Evolutionary conservation across 1,284 basidiomycete species (phyloP).

Genomic region (Schizopora paradoxa): DNA sequence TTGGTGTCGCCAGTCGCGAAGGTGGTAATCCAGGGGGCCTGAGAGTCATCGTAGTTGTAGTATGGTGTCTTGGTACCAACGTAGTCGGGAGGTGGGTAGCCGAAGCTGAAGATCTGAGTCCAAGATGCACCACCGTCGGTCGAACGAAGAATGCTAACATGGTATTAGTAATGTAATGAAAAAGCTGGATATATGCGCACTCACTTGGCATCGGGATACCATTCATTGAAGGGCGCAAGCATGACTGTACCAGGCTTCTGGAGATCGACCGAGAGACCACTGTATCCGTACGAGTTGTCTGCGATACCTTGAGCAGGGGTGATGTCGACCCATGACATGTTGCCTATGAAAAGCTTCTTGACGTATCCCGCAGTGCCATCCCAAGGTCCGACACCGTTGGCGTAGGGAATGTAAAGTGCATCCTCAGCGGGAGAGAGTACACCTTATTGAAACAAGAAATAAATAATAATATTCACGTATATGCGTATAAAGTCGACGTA

Average conservation of each 20-base stretch:
- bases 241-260: conserved; percentile 24
- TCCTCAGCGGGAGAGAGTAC: conserved; percentile 19
- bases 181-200: neutral
- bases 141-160: conserved; percentile 19
- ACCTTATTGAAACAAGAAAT: conserved; percentile 4
- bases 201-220: conserved; percentile 20
- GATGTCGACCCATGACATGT: conserved; percentile 18
- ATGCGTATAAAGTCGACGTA: neutral
- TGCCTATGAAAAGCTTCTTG: conserved; percentile 17
- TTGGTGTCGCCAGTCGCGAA: conserved; percentile 18
- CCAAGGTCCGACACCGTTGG: conserved; percentile 22
- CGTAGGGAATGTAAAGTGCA: conserved; percentile 22
- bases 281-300: conserved; percentile 23
- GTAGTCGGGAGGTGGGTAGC: conserved; percentile 18
- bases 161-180: neutral
- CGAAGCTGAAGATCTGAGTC: conserved; percentile 17
- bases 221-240: conserved; percentile 23
- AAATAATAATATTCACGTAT: neutral
- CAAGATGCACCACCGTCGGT: conserved; percentile 20
- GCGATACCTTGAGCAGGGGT: conserved; percentile 19
- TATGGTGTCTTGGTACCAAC: conserved; percentile 16
- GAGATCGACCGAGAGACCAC: conserved; percentile 23
- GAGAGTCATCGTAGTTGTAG: conserved; percentile 23
- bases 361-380: conserved; percentile 17
- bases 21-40: conserved; percentile 21